Evolutionary conservation across 108 stramenopile genomes (phyloP), one percentile per base, ranked within the genome.

Genomic region (Ochromonas danica): DNA sequence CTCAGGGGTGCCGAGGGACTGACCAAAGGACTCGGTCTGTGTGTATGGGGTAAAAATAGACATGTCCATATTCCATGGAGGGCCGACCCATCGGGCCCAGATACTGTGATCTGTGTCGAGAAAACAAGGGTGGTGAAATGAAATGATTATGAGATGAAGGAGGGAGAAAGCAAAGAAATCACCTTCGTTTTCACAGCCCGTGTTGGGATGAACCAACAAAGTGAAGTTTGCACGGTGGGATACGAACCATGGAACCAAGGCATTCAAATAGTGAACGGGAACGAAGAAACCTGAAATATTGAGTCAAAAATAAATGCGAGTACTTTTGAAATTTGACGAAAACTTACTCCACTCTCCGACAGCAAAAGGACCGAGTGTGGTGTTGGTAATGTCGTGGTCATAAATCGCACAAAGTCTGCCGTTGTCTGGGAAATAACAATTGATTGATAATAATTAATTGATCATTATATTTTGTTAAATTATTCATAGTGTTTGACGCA

Each of bases 291-390:
- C 67, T 70, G 22, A 17, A 10, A 40, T n/a, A n/a, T n/a, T n/a
- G n/a, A n/a, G n/a, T n/a, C n/a, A n/a, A n/a, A n/a, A n/a, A 60
- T 60, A 25, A n/a, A n/a, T n/a, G n/a, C n/a, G n/a, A n/a, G n/a
- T n/a, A n/a, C n/a, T n/a, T n/a, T n/a, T n/a, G n/a, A n/a, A n/a
- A n/a, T n/a, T n/a, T n/a, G n/a, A 10, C 33, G 14, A 22, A 70
- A 31, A 70, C 67, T 70, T 70, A 70, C 67, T 70, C 67, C 67
- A 70, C 67, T 70, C 67, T 14, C 67, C 67, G 14, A 70, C 67
- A 70, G 67, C 39, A 31, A 70, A 70, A 10, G 67, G 67, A 40
- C 67, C 67, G 14, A 70, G 67, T 17, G 67, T 70, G 40, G 10
- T 31, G 40, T 70, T 40, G 51, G 51, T 57, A 14, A 70, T 31